Percentiles rank a stretch among this genome's conserved stretches.
Evolutionary conservation across 2,329 filamentous ascomycete species (phyloP).

Genomic region (Xylaria sp.): DNA sequence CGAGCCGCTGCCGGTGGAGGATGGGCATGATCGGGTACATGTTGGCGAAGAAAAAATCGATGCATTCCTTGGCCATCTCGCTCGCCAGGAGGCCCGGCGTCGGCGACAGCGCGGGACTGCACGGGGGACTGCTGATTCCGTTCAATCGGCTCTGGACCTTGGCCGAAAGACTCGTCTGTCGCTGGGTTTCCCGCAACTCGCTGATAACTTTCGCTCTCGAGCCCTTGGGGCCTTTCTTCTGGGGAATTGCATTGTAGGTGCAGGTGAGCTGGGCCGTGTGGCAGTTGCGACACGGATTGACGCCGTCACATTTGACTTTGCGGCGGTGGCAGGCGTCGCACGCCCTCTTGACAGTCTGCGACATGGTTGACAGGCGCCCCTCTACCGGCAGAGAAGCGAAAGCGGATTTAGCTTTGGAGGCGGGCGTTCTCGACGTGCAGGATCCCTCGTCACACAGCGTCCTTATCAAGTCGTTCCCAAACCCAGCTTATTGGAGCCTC

Average conservation of each 20-base stretch:
- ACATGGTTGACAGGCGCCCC: slow-evolving; percentile 33
- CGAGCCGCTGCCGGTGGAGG: slow-evolving; percentile 59
- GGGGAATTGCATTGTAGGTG: slow-evolving; percentile 74
- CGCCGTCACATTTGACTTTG: slow-evolving; percentile 74
- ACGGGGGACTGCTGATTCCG: slow-evolving; percentile 53
- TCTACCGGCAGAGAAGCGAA: slow-evolving; percentile 1
- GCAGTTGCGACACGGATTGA: slow-evolving; percentile 73
- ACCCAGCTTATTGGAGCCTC: slow-evolving; percentile 17
- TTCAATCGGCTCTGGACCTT: slow-evolving; percentile 64
- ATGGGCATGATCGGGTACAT: slow-evolving; percentile 68
- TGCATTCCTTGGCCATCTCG: slow-evolving; percentile 67
- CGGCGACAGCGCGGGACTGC: slow-evolving; percentile 52
- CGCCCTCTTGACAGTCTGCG: slow-evolving; percentile 54
- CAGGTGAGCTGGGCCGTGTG: slow-evolving; percentile 67
- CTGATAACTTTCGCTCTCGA: slow-evolving; percentile 76
- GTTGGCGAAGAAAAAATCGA: slow-evolving; percentile 70
- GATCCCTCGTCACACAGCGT: slow-evolving; percentile 10
- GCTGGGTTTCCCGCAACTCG: slow-evolving; percentile 69
- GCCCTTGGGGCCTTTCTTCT: slow-evolving; percentile 77
- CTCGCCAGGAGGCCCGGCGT: slow-evolving; percentile 62
- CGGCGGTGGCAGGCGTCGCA: slow-evolving; percentile 75
- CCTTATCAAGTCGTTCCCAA: slow-evolving; percentile 19
- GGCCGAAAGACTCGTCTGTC: slow-evolving; percentile 64
- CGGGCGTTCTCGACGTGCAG: slow-evolving; percentile 10
- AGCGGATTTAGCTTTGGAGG: slow-evolving; percentile 7